Evolutionary conservation across 192 early-diverging fungal species (phyloP).

Genomic region (Linnemannia zychae): DNA sequence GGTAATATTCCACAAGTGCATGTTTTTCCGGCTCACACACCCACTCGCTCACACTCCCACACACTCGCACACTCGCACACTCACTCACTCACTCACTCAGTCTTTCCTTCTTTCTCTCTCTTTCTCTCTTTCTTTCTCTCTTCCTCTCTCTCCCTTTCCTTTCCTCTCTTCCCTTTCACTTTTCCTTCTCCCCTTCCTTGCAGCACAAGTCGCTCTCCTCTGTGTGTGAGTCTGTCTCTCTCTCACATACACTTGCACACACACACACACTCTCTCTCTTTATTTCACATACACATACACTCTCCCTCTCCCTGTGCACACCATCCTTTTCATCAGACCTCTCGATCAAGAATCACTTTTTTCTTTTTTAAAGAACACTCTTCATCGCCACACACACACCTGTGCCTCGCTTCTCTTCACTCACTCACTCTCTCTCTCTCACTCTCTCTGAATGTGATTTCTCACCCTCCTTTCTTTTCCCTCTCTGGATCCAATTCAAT

Average conservation of each 20-base stretch:
- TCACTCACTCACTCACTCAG: background rate
- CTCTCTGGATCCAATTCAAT: no score
- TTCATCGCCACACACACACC: no score
- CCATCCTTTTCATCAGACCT: background rate
- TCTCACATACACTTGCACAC: background rate
- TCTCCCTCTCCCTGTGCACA: background rate
- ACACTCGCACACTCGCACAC: background rate
- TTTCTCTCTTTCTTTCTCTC: background rate
- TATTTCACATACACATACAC: background rate
- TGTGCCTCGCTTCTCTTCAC: background rate
- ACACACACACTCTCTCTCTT: background rate
- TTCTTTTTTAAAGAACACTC: no score
- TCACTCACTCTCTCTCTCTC: background rate
- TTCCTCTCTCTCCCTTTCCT: background rate
- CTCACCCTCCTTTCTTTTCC: no score
- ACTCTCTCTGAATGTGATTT: background rate
- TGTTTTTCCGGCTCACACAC: conserved; percentile 3
- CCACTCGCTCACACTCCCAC: conserved; percentile 8
- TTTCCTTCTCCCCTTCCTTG: background rate
- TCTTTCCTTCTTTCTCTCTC: conserved; percentile 1
- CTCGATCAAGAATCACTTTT: background rate
- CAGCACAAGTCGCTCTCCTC: background rate
- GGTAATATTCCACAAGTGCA: conserved; percentile 13
- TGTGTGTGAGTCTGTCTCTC: background rate
- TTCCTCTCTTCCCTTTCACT: background rate